Conservation (phyloP, 192 early-diverging fungal genomes). For the Coemansia sp. region DNA sequence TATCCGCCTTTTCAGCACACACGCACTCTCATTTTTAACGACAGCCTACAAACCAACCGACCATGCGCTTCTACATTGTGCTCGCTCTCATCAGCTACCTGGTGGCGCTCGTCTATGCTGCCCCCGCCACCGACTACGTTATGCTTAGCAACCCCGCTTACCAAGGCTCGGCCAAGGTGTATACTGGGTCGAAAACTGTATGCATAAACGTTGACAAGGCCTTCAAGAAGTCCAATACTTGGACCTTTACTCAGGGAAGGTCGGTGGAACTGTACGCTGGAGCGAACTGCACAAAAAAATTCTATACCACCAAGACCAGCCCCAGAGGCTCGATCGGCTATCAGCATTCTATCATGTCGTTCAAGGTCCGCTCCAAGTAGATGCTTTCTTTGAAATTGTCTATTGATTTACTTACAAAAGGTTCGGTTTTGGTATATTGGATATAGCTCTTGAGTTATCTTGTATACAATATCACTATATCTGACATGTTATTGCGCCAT, state of each 20-base stretch:
- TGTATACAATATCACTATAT: no score
- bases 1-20: not conserved
- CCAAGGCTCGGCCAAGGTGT: not conserved
- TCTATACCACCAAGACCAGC: not conserved
- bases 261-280: not conserved
- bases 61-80: not conserved
- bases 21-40: not conserved
- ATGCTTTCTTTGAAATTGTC: no score
- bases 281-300: not conserved
- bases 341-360: not conserved
- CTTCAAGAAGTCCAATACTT: not conserved
- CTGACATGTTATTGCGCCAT: no score
- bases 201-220: not conserved
- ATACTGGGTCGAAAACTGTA: not conserved
- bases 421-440: no score
- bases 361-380: no score
- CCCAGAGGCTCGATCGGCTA: no score
- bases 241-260: not conserved
- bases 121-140: not conserved
- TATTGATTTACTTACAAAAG: no score
- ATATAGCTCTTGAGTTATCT: no score
- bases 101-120: not conserved
- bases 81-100: not conserved
- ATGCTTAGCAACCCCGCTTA: not conserved
- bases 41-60: not conserved